Evolutionary conservation across 2,329 filamentous ascomycete genomes (phyloP), one percentile per base, ranked within the genome.

Genomic region (Lasiodiplodia gonubiensis): DNA sequence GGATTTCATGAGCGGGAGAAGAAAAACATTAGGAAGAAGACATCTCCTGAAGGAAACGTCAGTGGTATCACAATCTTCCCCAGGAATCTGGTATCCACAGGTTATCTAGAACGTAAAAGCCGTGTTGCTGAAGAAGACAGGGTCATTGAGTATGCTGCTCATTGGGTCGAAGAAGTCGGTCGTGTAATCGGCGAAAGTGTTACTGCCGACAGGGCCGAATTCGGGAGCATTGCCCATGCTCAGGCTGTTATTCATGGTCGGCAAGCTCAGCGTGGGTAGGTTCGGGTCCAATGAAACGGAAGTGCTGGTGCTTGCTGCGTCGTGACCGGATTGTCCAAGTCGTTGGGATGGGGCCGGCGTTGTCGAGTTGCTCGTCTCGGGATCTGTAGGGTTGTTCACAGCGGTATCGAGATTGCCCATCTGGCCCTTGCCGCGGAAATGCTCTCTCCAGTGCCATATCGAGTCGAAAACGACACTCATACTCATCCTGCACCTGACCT

Each of bases 381-480:
- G 91, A 76, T 94, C 91, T 67, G 93, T 97, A 52, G 93, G 92
- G 75, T 96, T 93, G 74, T 95, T 92, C 69, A 93, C 87, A 71
- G 92, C 93, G 80, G 77, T 76, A 48, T 84, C 82, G 52, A 85
- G 81, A 67, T 82, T 81, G 66, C 82, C 80, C 18, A 77, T 76
- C 23, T 80, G 79, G 49, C 79, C 80, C 69, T 80, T 79, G 30
- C 66, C 66, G 4, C 66, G 49, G 48, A 83, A 81, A 68, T 80
- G 78, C 75, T 94, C 91, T 71, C 92, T 86, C 92, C 92, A 95
- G 70, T 92, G 86, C 92, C 92, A 94, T 61, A 93, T 91, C 14
- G 90, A 92, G 79, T 95, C 92, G 74, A 92, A 94, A 1, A 95
- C 89, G 16, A 94, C 85, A 76, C 90, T 93, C 89, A 94, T 92